Evolutionary conservation across 176 grass and related monocot species (phyloP).

Genomic region (Oryza rufipogon): DNA sequence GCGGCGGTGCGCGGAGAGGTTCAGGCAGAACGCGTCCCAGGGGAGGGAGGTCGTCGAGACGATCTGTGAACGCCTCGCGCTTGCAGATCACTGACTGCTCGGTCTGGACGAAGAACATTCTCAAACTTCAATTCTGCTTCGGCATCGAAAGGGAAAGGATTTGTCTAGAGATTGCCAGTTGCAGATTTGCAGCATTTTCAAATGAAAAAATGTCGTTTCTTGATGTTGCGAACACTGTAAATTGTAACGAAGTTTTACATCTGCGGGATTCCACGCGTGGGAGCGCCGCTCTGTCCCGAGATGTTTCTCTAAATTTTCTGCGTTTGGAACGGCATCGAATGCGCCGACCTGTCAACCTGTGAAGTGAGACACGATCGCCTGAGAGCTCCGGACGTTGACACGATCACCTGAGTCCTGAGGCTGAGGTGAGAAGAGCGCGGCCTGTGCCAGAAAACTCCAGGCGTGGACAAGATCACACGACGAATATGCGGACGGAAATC

Average conservation of each 20-base stretch:
- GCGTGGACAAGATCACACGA: too few relatives aligned
- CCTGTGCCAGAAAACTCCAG: too few relatives aligned
- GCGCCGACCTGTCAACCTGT: not conserved
- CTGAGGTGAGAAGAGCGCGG: not conserved
- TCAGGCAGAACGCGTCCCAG: slow-evolving; percentile 52
- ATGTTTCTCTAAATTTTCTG: not conserved
- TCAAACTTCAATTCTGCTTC: not conserved
- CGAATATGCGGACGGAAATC: not conserved
- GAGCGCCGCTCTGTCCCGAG: not conserved
- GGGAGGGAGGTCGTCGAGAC: slow-evolving; percentile 68
- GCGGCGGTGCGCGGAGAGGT: slow-evolving; percentile 71
- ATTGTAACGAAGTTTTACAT: not conserved
- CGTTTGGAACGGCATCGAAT: not conserved
- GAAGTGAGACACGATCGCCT: not conserved
- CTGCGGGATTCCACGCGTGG: not conserved
- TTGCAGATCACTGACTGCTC: not conserved
- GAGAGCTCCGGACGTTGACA: not conserved
- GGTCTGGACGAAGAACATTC: too few relatives aligned
- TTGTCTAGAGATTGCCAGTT: not conserved
- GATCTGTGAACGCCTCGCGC: slow-evolving; percentile 58
- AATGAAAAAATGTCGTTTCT: not conserved
- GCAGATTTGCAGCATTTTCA: not conserved
- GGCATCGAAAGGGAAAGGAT: not conserved
- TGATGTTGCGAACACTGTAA: not conserved
- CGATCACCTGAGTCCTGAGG: not conserved